phyloP scores from a whole-genome alignment of 2,329 filamentous ascomycete species.

The Albophoma yamanashiensis region DNA sequence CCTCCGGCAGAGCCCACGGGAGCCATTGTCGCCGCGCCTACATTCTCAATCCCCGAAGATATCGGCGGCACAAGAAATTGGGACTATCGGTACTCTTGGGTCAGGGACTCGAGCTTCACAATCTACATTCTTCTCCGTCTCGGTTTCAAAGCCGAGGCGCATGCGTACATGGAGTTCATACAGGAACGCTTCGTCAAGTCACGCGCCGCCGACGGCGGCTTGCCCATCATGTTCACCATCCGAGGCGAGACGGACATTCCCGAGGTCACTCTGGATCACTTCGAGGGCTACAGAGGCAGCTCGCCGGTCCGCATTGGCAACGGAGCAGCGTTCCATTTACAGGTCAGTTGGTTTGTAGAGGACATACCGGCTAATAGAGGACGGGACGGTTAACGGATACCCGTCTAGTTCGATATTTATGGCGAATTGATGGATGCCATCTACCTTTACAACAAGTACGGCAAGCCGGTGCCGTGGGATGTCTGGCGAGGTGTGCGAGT shows the following conservation, averaged over 20 bases:
- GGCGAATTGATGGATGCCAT: slow-evolving; percentile 69
- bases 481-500: slow-evolving; percentile 62
- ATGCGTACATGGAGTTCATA: slow-evolving; percentile 71
- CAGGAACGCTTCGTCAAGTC: slow-evolving; percentile 57
- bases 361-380: too few relatives aligned
- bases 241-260: slow-evolving; percentile 65
- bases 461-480: slow-evolving; percentile 67
- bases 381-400: too few relatives aligned
- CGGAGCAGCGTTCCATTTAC: slow-evolving; percentile 63
- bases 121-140: slow-evolving; percentile 68
- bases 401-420: slow-evolving; percentile 71
- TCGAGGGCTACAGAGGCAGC: slow-evolving; percentile 63
- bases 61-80: slow-evolving; percentile 57
- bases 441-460: slow-evolving; percentile 71
- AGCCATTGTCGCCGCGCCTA: slow-evolving; percentile 66
- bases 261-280: slow-evolving; percentile 55
- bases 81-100: slow-evolving; percentile 72
- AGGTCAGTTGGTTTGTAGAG: too few relatives aligned
- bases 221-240: slow-evolving; percentile 79
- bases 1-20: slow-evolving; percentile 52
- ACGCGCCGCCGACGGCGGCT: slow-evolving; percentile 44
- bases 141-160: slow-evolving; percentile 65
- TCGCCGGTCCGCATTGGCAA: slow-evolving; percentile 68
- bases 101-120: slow-evolving; percentile 67
- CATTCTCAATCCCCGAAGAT: slow-evolving; percentile 67